Conservation (phyloP, 2,329 filamentous ascomycete genomes). For the Aspergillus tamarii region DNA sequence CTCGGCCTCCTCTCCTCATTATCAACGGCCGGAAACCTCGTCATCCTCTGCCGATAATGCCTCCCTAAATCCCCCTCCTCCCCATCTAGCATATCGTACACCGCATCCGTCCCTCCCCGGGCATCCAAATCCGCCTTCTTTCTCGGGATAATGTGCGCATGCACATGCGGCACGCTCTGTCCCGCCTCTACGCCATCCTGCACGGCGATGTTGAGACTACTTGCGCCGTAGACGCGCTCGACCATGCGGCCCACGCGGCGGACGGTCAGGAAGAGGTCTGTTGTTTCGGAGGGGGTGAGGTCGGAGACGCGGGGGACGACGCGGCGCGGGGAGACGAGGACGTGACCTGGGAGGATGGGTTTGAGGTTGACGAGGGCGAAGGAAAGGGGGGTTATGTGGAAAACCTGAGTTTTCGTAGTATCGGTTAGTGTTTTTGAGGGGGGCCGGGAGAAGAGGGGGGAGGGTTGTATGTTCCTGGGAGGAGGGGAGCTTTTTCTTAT, state of each 20-base stretch:
- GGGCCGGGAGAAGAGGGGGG: too few relatives aligned
- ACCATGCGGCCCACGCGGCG: slow-evolving; percentile 81
- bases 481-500: not conserved
- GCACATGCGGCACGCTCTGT: slow-evolving; percentile 91
- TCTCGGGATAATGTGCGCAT: slow-evolving; percentile 88
- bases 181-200: slow-evolving; percentile 90
- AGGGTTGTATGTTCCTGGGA: too few relatives aligned
- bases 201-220: slow-evolving; percentile 90
- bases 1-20: slow-evolving; percentile 65
- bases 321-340: slow-evolving; percentile 79
- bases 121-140: slow-evolving; percentile 61
- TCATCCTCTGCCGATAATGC: slow-evolving; percentile 58
- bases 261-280: slow-evolving; percentile 84
- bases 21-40: slow-evolving; percentile 66
- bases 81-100: slow-evolving; percentile 81
- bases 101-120: slow-evolving; percentile 66
- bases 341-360: slow-evolving; percentile 88
- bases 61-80: slow-evolving; percentile 83
- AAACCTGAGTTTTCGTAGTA: slow-evolving; percentile 64
- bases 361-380: slow-evolving; percentile 96
- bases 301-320: slow-evolving; percentile 74
- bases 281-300: slow-evolving; percentile 71
- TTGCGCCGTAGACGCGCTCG: slow-evolving; percentile 61
- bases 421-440: slow-evolving; percentile 6
- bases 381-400: slow-evolving; percentile 75